A percentile compares a stretch with the other conserved stretches of the same genome.
phyloP scores from a whole-genome alignment of 441 rosid species.

The Eutrema salsugineum region DNA sequence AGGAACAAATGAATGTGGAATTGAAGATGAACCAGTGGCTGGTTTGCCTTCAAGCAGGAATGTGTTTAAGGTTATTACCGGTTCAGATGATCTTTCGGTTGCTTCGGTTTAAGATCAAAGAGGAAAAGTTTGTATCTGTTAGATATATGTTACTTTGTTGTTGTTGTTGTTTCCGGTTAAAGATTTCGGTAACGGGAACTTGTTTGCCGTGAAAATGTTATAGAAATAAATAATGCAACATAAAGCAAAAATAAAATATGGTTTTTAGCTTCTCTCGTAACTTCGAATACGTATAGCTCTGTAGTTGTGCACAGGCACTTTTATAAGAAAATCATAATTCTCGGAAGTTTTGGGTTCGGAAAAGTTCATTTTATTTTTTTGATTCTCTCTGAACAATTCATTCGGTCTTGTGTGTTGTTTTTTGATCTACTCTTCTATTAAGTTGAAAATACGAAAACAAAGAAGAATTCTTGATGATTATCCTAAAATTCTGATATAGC shows the following conservation, averaged over 20 bases:
- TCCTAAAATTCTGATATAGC: too few species aligned
- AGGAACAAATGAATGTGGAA: constrained; percentile 83
- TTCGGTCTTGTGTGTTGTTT: too few species aligned
- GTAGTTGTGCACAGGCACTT: too few species aligned
- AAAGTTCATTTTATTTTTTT: too few species aligned
- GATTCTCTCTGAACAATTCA: too few species aligned
- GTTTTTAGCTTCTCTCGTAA: not conserved
- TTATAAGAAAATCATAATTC: too few species aligned
- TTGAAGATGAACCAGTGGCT: constrained; percentile 68
- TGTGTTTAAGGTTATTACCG: constrained; percentile 38
- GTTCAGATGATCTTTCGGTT: constrained; percentile 29
- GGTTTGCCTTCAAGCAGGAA: constrained; percentile 79
- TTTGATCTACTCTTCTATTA: too few species aligned
- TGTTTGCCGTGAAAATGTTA: constrained; percentile 17
- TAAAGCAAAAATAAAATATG: not conserved
- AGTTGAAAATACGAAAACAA: too few species aligned
- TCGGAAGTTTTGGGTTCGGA: too few species aligned
- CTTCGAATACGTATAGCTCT: not conserved
- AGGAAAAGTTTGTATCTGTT: not conserved
- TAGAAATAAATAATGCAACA: constrained; percentile 1
- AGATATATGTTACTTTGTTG: not conserved
- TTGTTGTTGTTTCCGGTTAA: constrained; percentile 2
- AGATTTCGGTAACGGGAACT: constrained; percentile 1
- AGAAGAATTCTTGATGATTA: too few species aligned
- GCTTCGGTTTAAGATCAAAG: constrained; percentile 34